Percentiles rank a stretch among this genome's conserved stretches.
phyloP scores from a whole-genome alignment of 352 stramenopile genomes.

The Phytophthora sp. region DNA sequence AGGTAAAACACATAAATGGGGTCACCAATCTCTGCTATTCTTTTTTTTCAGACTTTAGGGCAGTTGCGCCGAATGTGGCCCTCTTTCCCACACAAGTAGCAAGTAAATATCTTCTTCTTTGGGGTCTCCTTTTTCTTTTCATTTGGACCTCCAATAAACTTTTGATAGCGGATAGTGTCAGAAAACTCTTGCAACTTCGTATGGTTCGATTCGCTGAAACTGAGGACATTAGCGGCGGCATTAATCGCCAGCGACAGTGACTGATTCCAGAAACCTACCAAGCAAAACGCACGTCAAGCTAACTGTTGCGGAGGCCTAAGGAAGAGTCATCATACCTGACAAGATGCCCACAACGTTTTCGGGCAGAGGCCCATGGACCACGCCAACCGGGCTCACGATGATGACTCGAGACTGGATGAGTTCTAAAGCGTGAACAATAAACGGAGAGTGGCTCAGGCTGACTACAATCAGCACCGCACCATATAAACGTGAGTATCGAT shows the following conservation, averaged over 20 bases:
- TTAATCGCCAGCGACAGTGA: constrained; percentile 31
- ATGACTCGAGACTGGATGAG: constrained; percentile 30
- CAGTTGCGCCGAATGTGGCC: constrained; percentile 19
- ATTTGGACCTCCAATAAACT: not conserved
- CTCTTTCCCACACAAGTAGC: constrained; percentile 16
- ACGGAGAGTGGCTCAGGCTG: constrained; percentile 29
- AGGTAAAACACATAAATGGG: no score
- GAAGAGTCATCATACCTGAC: constrained; percentile 16
- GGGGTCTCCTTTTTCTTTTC: not conserved
- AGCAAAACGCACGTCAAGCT: not conserved
- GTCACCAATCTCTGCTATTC: no score
- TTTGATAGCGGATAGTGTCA: no score
- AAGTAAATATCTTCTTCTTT: constrained; percentile 19
- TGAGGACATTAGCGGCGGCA: constrained; percentile 7
- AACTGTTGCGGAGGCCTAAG: no score
- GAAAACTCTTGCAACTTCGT: not conserved
- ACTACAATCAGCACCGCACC: constrained; percentile 10
- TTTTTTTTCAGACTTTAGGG: constrained; percentile 16
- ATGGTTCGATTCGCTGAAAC: not conserved
- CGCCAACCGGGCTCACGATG: constrained; percentile 29
- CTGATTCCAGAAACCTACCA: constrained; percentile 29
- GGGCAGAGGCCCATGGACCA: constrained; percentile 37
- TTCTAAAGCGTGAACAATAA: constrained; percentile 29
- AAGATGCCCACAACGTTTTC: constrained; percentile 36
- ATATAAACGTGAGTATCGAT: not conserved